These are phyloP conservation scores for Mikania micrantha DNA, from an alignment of 129 eudicot genomes.

Conservation along the genomic window DNA sequence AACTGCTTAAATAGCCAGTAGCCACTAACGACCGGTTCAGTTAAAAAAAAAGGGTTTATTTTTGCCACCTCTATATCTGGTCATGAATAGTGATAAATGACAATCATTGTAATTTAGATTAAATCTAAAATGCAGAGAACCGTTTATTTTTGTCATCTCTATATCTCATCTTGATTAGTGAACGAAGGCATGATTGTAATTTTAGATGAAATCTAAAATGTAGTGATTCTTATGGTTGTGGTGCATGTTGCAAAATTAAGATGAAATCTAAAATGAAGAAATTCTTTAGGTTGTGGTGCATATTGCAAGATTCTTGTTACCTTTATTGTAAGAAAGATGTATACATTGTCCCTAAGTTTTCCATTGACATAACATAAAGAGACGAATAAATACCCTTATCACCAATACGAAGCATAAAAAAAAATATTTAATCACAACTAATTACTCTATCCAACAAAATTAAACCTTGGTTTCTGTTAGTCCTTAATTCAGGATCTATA, in stretches of 20 bases:
- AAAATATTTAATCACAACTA: not conserved
- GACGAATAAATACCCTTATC: not conserved
- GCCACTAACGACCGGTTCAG: no score
- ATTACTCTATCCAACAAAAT: no score
- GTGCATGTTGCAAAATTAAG: not conserved
- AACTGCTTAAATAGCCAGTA: no score
- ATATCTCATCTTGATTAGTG: no score
- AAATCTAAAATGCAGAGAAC: no score
- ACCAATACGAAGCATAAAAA: not conserved
- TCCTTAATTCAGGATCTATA: no score
- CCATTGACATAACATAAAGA: not conserved
- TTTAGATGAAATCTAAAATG: not conserved
- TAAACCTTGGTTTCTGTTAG: no score
- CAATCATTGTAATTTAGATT: no score
- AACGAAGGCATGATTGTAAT: not conserved
- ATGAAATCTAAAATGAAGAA: not conserved
- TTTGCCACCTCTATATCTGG: no score
- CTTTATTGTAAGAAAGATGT: not conserved
- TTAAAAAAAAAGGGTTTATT: no score
- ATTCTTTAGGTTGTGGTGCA: not conserved
- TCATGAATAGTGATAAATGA: no score
- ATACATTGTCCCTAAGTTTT: not conserved
- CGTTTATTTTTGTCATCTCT: no score
- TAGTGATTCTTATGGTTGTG: not conserved
- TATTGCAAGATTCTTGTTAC: not conserved